Conservation (phyloP, 192 early-diverging fungal genomes). For the Coemansia pectinata region DNA sequence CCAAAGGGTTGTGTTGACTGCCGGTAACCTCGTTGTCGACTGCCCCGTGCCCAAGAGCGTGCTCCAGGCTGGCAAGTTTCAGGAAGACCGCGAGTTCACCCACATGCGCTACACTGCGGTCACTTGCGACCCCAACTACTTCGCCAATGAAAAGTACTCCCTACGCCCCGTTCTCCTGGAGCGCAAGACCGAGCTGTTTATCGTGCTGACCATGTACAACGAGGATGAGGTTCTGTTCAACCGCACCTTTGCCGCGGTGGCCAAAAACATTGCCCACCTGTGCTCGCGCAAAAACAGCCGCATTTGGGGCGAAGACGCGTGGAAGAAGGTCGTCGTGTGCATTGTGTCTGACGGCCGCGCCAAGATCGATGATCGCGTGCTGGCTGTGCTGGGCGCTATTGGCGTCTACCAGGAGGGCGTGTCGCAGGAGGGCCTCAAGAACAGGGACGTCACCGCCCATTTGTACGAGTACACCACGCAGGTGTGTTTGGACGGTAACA, state of each 20-base stretch:
- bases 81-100: slow-evolving; percentile 78
- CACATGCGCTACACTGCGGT: slow-evolving; percentile 94
- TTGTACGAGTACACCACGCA: slow-evolving; percentile 92
- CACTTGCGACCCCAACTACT: slow-evolving; percentile 86
- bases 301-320: slow-evolving; percentile 82
- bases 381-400: slow-evolving; percentile 79
- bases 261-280: slow-evolving; percentile 90
- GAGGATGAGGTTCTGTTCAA: slow-evolving; percentile 91
- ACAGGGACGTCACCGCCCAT: slow-evolving; percentile 74
- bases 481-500: slow-evolving; percentile 63
- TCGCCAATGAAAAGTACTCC: slow-evolving; percentile 69
- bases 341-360: slow-evolving; percentile 88
- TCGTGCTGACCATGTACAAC: slow-evolving; percentile 92
- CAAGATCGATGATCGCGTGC: slow-evolving; percentile 75
- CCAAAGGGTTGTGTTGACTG: slow-evolving; percentile 63
- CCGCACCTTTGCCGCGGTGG: slow-evolving; percentile 83
- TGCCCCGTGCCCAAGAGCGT: slow-evolving; percentile 66
- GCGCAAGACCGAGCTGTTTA: slow-evolving; percentile 84
- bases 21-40: slow-evolving; percentile 74
- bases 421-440: slow-evolving; percentile 68
- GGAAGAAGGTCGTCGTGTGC: slow-evolving; percentile 93
- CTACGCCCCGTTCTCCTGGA: slow-evolving; percentile 74
- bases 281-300: slow-evolving; percentile 75
- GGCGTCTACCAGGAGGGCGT: slow-evolving; percentile 76
- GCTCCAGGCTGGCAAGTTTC: slow-evolving; percentile 53